Base-by-base conservation (phyloP, 148 eudicot species). In the Dysphania ambrosioides region DNA sequence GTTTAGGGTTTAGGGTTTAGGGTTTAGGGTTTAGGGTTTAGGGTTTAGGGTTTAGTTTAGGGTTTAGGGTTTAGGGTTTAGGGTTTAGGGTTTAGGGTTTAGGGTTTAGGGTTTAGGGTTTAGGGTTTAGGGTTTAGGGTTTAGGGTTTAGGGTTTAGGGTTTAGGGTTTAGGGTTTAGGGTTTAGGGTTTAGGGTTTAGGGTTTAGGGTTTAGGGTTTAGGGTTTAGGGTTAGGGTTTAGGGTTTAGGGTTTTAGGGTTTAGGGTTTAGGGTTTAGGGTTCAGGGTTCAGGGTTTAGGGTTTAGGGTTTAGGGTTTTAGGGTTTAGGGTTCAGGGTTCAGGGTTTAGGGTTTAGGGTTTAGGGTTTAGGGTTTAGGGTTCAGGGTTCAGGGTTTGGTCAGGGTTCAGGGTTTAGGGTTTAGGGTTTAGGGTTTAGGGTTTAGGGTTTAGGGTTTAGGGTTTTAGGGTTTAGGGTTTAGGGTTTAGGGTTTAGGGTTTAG, bases 401-500 rank as follows among this genome's bases (percentile, higher is more conserved):
- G 13, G 58, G 58, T 55, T 55, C 21, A 55, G 58, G 58, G 58
- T 55, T 55, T 55, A 55, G 58, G 58, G 58, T 55, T 55, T 55
- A 55, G 58, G 58, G 58, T 55, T 55, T 55, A 55, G 58, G 58
- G 58, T 55, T 55, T 55, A 18, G 24, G 58, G 58, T 18, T 55
- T 55, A 18, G 24, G 58, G 23, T 38, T 55, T 55, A 18, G 24
- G 58, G 58, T 18, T 55, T 55, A 18, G 24, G 58, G 58, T 55
- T 55, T 18, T 18, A 24, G 58, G 58, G 18, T 55, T 55, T 18
- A 24, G 58, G 58, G 18, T 55, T 55, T 18, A 24, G 58, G 58
- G 18, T 55, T 55, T 18, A 24, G 58, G 58, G 18, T 55, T 55
- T 18, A 24, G 58, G 58, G 18, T 55, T 55, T 18, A 24, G 58